Base-by-base conservation (phyloP, 2,329 filamentous ascomycete genomes). In the Fusarium algeriense region DNA sequence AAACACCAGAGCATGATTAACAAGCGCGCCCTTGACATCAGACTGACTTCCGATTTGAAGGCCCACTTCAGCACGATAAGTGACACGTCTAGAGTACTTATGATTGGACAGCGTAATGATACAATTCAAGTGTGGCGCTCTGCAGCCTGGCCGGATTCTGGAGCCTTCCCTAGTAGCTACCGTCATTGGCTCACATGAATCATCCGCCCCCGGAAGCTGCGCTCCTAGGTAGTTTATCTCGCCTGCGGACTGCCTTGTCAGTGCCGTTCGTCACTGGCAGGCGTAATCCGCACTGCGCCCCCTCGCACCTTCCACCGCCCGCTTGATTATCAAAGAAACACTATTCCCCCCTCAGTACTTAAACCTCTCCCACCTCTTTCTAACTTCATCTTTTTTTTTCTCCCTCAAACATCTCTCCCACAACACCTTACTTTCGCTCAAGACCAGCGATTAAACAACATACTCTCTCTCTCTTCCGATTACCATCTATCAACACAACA, bases 171-270 rank as follows among this genome's bases (percentile, higher is more conserved):
- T 58, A 70, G 65, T 61, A 61, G 49, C 56, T 35, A 50, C 55
- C 66, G 59, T 71, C 41, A 78, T 78, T 78, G 75, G 80, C 74
- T 78, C 72, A 46, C 41, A 79, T 81, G 80, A 81, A 80, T 82
- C 80, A 82, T 79, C 75, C 75, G 67, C 73, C 67, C 73, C 70
- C 66, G 59, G 64, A 62, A 56, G 60, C 70, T 71, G 74, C 75
- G 70, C 75, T 73, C 65, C 69, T 64, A 41, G 26, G 35, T 40
- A 30, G 26, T 28, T 45, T 65, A 34, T 50, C 60, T 57, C 41
- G 66, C 66, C 69, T 69, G 61, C 68, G 23, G 23, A 4, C 23
- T 30, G 30, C 30, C 64, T 67, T 58, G 58, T 55, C 52, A 34
- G 35, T 66, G 49, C 49, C 37, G 68, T 67, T 71, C 60, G 73